Conservation (phyloP, 2,329 filamentous ascomycete species). For the Ilyonectria robusta region DNA sequence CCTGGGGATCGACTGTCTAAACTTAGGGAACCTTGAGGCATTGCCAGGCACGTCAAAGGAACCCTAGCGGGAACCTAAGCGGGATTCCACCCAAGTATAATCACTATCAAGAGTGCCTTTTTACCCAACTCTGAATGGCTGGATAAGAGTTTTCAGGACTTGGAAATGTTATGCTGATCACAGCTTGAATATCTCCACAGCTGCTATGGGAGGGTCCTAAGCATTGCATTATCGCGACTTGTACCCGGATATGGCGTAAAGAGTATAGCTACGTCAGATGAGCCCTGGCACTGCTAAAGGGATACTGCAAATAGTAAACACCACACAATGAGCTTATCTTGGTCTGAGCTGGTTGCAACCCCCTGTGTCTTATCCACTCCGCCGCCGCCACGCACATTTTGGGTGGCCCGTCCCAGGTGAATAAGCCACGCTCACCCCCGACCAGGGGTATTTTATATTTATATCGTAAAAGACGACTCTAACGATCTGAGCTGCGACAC, state of each 20-base stretch:
- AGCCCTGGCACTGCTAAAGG: constrained; percentile 7
- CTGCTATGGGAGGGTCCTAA: neutral
- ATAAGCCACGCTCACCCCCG: neutral
- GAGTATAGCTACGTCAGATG: neutral
- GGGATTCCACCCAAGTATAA: too few species aligned
- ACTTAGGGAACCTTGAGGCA: too few species aligned
- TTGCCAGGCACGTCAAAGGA: too few species aligned
- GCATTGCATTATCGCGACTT: neutral
- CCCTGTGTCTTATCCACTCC: too few species aligned
- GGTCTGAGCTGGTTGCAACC: too few species aligned
- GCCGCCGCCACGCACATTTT: constrained; percentile 10
- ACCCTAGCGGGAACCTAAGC: too few species aligned
- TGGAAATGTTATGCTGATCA: neutral
- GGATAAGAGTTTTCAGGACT: too few species aligned
- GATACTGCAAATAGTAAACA: too few species aligned
- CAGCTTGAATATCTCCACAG: neutral
- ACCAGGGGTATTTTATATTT: constrained; percentile 20
- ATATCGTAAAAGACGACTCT: constrained; percentile 16
- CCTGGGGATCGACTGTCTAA: too few species aligned
- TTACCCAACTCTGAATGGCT: too few species aligned
- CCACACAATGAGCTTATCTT: too few species aligned
- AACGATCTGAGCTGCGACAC: constrained; percentile 16
- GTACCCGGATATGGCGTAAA: neutral
- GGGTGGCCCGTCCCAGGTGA: constrained; percentile 15
- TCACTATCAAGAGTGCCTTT: too few species aligned